A percentile compares a stretch with the other conserved stretches of the same genome.
Conservation (phyloP, 805 yeast species). For the Ogataea glucozyma region DNA sequence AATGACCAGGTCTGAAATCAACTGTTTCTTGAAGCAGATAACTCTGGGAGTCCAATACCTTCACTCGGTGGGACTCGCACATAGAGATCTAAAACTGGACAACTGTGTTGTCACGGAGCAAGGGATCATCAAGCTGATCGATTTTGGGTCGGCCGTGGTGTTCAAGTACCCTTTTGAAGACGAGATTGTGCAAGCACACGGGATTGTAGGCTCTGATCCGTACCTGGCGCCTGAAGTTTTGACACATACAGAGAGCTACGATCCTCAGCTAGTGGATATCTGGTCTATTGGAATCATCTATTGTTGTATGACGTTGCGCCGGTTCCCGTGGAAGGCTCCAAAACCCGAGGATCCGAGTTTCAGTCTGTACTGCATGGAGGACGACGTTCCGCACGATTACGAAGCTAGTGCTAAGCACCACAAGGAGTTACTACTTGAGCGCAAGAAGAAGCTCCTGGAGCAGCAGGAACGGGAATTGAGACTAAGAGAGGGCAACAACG, state of each 20-base stretch:
- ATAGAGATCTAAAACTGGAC: constrained; percentile 79
- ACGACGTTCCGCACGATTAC: constrained; percentile 79
- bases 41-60: constrained; percentile 70
- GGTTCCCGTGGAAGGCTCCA: constrained; percentile 90
- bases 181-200: constrained; percentile 60
- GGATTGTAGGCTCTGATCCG: constrained; percentile 85
- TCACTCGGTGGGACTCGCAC: constrained; percentile 79
- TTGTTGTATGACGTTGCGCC: constrained; percentile 82
- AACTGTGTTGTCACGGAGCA: constrained; percentile 76
- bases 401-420: constrained; percentile 70
- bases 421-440: constrained; percentile 58
- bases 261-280: constrained; percentile 76
- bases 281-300: constrained; percentile 86
- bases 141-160: constrained; percentile 83
- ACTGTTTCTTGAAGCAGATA: constrained; percentile 77
- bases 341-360: constrained; percentile 68
- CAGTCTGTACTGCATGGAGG: constrained; percentile 61
- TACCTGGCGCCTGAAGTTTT: constrained; percentile 84
- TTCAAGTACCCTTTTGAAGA: constrained; percentile 75
- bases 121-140: constrained; percentile 77
- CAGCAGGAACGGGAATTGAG: constrained; percentile 27
- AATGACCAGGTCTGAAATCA: constrained; percentile 79
- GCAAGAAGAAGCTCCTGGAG: constrained; percentile 49
- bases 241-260: constrained; percentile 52
- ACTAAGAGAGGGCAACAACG: constrained; percentile 9